These are phyloP conservation scores for Metschnikowia cubensis DNA, from an alignment of 805 yeast species.

Conservation along the genomic window DNA sequence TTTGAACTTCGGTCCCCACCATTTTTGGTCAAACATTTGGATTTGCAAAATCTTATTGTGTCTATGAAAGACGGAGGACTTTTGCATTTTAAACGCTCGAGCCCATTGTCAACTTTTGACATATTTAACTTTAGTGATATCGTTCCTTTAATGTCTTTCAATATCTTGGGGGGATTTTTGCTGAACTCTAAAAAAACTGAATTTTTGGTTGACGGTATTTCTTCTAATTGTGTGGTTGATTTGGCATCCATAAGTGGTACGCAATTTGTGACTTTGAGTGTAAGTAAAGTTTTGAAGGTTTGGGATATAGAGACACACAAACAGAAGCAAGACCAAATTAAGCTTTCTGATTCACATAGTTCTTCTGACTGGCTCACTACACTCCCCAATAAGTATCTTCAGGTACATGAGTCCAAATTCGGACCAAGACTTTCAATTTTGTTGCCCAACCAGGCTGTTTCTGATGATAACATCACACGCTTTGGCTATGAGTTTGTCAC, in stretches of 20 bases:
- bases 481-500: conserved; percentile 22
- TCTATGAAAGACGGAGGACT: conserved; percentile 77
- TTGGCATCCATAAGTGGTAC: conserved; percentile 33
- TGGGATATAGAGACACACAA: conserved; percentile 52
- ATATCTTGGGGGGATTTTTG: conserved; percentile 24
- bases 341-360: background rate
- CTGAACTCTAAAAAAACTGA: conserved; percentile 13
- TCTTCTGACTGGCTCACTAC: conserved; percentile 25
- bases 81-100: conserved; percentile 45
- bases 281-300: conserved; percentile 50
- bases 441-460: conserved; percentile 15
- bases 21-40: conserved; percentile 46
- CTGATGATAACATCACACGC: conserved; percentile 6
- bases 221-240: conserved; percentile 42
- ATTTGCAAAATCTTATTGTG: conserved; percentile 45
- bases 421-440: conserved; percentile 7
- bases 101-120: conserved; percentile 35
- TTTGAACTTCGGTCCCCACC: conserved; percentile 46
- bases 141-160: conserved; percentile 30
- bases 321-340: conserved; percentile 9
- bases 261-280: conserved; percentile 48
- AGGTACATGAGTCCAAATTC: conserved; percentile 6
- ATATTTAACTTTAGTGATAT: conserved; percentile 52
- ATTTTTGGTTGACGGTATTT: conserved; percentile 33
- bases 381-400: conserved; percentile 30